These are phyloP conservation scores for Sugiyamaella boreocaroliniensis DNA, from an alignment of 805 yeast species.

Conservation along the genomic window DNA sequence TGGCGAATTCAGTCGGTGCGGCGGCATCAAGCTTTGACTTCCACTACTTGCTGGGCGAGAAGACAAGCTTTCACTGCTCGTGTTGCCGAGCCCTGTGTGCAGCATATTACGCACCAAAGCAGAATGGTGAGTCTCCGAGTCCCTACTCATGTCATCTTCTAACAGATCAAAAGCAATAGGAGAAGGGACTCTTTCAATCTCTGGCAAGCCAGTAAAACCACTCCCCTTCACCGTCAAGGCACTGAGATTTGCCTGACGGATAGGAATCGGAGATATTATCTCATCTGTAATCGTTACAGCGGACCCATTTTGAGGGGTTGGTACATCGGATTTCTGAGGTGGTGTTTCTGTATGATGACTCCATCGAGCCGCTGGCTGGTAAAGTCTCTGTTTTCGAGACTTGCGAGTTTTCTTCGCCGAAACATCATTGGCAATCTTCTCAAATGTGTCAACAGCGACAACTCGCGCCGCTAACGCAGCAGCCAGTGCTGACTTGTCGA, in stretches of 20 bases:
- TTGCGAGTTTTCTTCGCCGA: slow-evolving; percentile 1
- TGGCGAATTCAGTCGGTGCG: background rate
- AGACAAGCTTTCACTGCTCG: background rate
- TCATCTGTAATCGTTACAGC: background rate
- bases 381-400: slow-evolving; percentile 3
- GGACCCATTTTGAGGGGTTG: background rate
- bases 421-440: slow-evolving; percentile 11
- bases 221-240: background rate
- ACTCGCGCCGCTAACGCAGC: slow-evolving; percentile 19
- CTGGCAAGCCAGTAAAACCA: background rate
- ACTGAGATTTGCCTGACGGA: background rate
- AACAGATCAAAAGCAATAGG: background rate
- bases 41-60: background rate
- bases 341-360: background rate
- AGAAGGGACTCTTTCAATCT: background rate
- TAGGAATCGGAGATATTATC: background rate
- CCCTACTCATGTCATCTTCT: background rate
- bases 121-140: background rate
- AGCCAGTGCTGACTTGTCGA: slow-evolving; percentile 14
- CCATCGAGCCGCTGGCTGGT: slow-evolving; percentile 17
- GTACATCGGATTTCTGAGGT: background rate
- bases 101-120: background rate
- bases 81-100: background rate
- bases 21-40: background rate
- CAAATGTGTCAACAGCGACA: slow-evolving; percentile 16